phyloP scores from a whole-genome alignment of 1,284 basidiomycete species.

The Papiliotrema fonsecae region DNA sequence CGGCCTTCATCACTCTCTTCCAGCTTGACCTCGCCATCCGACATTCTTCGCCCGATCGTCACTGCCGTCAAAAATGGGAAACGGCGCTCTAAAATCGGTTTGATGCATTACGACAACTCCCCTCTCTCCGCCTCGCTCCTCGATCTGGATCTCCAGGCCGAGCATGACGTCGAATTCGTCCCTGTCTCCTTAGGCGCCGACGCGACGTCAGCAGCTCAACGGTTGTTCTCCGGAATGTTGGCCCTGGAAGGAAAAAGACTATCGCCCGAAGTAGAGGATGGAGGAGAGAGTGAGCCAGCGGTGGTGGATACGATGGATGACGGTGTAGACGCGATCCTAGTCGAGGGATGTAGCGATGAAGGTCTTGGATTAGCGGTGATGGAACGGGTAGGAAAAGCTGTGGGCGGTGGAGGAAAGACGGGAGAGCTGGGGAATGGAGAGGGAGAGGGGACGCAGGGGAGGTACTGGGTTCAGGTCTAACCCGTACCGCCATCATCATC shows the following conservation, averaged over 20 bases:
- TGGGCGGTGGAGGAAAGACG: slow-evolving; percentile 53
- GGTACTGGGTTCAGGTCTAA: slow-evolving; percentile 29
- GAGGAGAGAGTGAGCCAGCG: no score
- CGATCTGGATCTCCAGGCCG: slow-evolving; percentile 4
- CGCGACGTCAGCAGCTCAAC: slow-evolving; percentile 67
- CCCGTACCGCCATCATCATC: no score
- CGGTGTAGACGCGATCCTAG: slow-evolving; percentile 76
- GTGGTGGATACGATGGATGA: slow-evolving; percentile 20
- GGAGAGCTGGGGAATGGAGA: slow-evolving; percentile 28
- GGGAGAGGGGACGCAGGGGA: slow-evolving; percentile 3
- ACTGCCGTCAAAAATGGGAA: background rate
- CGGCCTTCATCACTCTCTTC: slow-evolving; percentile 22
- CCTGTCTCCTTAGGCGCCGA: slow-evolving; percentile 60
- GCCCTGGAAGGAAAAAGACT: slow-evolving; percentile 57
- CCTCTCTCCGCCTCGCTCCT: slow-evolving; percentile 15
- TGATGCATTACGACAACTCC: slow-evolving; percentile 66
- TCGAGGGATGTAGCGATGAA: slow-evolving; percentile 78
- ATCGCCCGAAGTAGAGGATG: no score
- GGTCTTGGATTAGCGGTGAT: slow-evolving; percentile 90
- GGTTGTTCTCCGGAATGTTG: slow-evolving; percentile 83
- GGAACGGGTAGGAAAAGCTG: slow-evolving; percentile 96
- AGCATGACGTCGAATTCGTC: no score
- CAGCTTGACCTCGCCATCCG: background rate
- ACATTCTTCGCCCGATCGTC: background rate
- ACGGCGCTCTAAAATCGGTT: slow-evolving; percentile 53